Conservation (phyloP, 2,329 filamentous ascomycete species). For the Raffaelea arxii region DNA sequence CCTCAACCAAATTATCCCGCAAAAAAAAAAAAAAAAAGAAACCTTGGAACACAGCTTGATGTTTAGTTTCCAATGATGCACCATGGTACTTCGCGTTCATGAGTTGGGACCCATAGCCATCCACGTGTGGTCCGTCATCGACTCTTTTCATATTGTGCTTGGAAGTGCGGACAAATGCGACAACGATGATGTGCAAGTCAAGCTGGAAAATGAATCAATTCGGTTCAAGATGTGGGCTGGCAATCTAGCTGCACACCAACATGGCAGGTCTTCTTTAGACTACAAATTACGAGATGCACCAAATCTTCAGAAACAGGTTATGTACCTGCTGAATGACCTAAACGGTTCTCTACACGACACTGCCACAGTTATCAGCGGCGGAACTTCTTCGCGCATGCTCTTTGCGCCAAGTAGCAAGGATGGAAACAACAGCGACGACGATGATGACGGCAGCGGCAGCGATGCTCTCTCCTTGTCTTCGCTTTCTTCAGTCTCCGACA, state of each 20-base stretch:
- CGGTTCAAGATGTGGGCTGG: neutral
- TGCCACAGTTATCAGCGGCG: neutral
- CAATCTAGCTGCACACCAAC: neutral
- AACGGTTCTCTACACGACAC: neutral
- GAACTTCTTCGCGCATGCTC: neutral
- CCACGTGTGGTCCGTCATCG: neutral
- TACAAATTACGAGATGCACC: neutral
- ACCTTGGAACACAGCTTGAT: neutral
- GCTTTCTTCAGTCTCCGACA: neutral
- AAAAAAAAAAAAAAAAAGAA: too few relatives aligned
- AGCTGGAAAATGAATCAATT: neutral
- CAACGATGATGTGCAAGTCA: neutral
- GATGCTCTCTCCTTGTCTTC: too few relatives aligned
- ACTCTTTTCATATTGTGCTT: neutral
- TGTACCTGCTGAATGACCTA: neutral
- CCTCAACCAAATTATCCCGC: too few relatives aligned
- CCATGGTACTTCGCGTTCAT: neutral
- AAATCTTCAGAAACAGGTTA: neutral
- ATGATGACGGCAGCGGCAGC: neutral
- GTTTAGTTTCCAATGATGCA: neutral
- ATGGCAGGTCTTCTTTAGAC: neutral
- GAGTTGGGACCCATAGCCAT: neutral
- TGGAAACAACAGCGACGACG: neutral
- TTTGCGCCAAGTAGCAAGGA: too few relatives aligned
- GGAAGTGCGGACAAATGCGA: neutral